Base-by-base conservation (phyloP, 805 yeast species). In the Spathaspora gorwiae region DNA sequence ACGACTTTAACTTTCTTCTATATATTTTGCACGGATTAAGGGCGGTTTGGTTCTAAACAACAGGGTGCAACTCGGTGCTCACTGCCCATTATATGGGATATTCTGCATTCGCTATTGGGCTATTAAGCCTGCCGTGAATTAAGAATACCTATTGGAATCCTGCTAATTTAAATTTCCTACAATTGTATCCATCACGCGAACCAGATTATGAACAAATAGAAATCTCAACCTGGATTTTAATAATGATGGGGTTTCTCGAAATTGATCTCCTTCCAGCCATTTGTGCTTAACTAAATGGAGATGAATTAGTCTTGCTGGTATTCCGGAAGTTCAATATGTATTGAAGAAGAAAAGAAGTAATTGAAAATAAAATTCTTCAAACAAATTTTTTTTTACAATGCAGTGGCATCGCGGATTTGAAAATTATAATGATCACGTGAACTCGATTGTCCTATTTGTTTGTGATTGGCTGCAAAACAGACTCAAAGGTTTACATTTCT, bases 251-350 rank as follows among this genome's bases (percentile, higher is more conserved):
- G 26, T 40, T 19, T 29, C 36, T 44, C 35, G 48, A 31, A 11
- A 9, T 55, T 55, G 45, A 46, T 71, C 74, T 71, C 64, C 75
- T 65, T 71, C 71, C 67, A 66, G 76, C 76, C 76, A 71, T 71
- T 71, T 70, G 43, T 71, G 76, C 76, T 68, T 53, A 55, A 64
- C 73, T 65, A 65, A 69, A 71, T 54, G 53, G 71, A 54, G 54
- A 60, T 48, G 56, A 39, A 43, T 67, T 59, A 68, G 73, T 63
- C 51, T 68, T 52, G 76, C 76, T 71, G 76, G 76, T 71, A 70
- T 47, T 70, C 75, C 73, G 57, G 68, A 70, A 64, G 72, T 63
- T 47, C 24, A 52, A 59, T 62, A 62, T 62, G 65, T 62, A 50
- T 49, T 50, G 53, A 53, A 54, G 46, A 46, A 42, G 40, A 47